Base-by-base conservation (phyloP, 495 filamentous ascomycete species). In the Talaromyces ruber region DNA sequence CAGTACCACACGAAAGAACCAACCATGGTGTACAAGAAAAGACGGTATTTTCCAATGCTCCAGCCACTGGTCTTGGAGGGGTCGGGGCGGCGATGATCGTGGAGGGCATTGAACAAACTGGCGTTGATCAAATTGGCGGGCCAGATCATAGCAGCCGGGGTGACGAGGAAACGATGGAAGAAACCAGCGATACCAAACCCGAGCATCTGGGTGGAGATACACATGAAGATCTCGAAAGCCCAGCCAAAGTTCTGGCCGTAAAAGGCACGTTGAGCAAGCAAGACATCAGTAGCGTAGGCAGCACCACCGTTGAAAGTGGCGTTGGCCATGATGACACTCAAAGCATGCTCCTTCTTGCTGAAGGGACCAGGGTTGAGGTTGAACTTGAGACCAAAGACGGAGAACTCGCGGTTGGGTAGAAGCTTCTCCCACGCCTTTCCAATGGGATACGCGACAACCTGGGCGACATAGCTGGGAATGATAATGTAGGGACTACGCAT, bases 341-440 rank as follows among this genome's bases (percentile, higher is more conserved):
- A 77, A 6, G 86, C 76, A 67, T 92, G 88, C 65, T 90, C 87
- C 67, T 92, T 92, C 70, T 89, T 84, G 71, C 87, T 91, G 76
- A 89, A 92, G 6, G 80, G 81, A 1, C 88, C 86, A 0, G 87
- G 87, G 66, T 91, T 91, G 16, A 90, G 70, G 24, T 78, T 81
- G 68, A 78, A 83, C 24, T 75, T 68, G 32, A 78, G 39, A 9
- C 87, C 86, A 62, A 88, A 84, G 18, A 84, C 68, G 37, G 61
- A 76, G 66, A 84, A 77, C 29, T 75, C 72, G 64, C 74, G 75
- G 12, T 71, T 68, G 0, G 88, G 88, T 71, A 87, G 72, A 12
- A 72, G 64, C 54, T 65, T 73, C 6, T 76, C 75, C 81, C 81
- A 85, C 12, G 73, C 83, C 25, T 83, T 79, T 18, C 88, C 88